Base-by-base conservation (phyloP, 257 asterid genomes). In the Solanum rostratum region DNA sequence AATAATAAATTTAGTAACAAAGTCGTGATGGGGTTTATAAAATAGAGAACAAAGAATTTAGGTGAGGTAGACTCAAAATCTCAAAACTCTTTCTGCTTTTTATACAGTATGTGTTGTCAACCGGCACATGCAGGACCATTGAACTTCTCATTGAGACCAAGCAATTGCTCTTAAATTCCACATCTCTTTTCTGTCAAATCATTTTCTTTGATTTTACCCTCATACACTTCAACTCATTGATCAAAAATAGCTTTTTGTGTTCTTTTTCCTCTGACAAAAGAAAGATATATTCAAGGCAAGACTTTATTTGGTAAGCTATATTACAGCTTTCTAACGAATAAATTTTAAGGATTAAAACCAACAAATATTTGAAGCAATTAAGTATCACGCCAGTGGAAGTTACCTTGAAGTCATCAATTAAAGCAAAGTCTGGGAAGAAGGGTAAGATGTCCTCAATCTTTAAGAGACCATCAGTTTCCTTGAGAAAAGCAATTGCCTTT, bases 391-490 rank as follows among this genome's bases (percentile, higher is more conserved):
- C 85, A 29, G 79, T 60, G 84, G 49, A 84, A 68, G 79, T 71
- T 86, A 91, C 99, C 93, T 97, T 95, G 90, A 97, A 97, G 90
- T 97, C 99, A 87, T 97, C 99, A 85, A 97, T 97, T 89, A 97
- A 87, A 78, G 96, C 97, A 81, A 95, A 97, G 91, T 97, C 98
- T 19, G 98, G 99, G 46, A 97, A 97, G 86, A 97, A 97, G 18
- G 99, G 99, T 78, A 97, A 90, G 87, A 95, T 97, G 85, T 97
- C 99, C 92, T 97, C 99, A 62, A 97, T 97, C 92, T 97, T 97
- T 82, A 97, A 89, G 76, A 97, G 95, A 85, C 99, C 98, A 71
- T 97, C 97, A 49, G 98, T 95, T 92, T 97, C 99, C 89, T 93
- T 97, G 87, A 97, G 99, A 91, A 97, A 97, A 54, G 98, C 99